Conservation (phyloP, 2,329 filamentous ascomycete genomes). For the Hirsutella thompsonii region DNA sequence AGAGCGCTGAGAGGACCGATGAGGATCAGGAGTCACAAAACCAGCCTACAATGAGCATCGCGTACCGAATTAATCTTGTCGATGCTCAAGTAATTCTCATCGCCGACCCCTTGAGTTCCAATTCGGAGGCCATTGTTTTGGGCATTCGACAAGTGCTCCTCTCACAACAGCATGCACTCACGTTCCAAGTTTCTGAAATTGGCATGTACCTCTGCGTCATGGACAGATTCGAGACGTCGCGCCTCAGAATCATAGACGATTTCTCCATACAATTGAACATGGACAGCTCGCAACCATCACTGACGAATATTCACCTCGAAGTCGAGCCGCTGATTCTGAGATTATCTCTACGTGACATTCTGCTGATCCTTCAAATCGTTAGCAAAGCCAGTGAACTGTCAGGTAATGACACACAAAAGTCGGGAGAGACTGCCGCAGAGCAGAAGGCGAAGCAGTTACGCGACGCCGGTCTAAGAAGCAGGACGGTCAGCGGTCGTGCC, state of each 20-base stretch:
- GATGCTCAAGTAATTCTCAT: conserved; percentile 95
- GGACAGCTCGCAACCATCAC: conserved; percentile 50
- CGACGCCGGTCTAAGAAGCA: conserved; percentile 35
- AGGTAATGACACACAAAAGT: conserved; percentile 39
- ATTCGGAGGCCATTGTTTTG: conserved; percentile 90
- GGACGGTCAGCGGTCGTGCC: conserved; percentile 42
- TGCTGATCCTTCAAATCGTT: conserved; percentile 86
- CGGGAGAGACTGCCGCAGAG: conserved; percentile 27
- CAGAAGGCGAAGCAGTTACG: conserved; percentile 43
- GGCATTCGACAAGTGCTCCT: conserved; percentile 88
- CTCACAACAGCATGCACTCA: conserved; percentile 87
- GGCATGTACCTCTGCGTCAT: conserved; percentile 99
- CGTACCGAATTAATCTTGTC: conserved; percentile 86
- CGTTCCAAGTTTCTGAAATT: conserved; percentile 83
- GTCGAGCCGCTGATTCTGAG: conserved; percentile 85
- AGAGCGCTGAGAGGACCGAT: conserved; percentile 7
- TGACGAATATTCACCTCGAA: conserved; percentile 73
- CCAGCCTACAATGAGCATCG: conserved; percentile 49
- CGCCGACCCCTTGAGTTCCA: conserved; percentile 79
- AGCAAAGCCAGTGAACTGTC: conserved; percentile 83
- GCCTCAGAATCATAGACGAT: conserved; percentile 87
- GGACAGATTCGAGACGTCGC: conserved; percentile 89
- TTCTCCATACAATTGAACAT: conserved; percentile 86
- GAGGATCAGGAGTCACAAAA: conserved; percentile 7
- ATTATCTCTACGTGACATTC: conserved; percentile 83